Evolutionary conservation across 352 stramenopile species (phyloP).

Genomic region (Thalassiosira mediterranea): DNA sequence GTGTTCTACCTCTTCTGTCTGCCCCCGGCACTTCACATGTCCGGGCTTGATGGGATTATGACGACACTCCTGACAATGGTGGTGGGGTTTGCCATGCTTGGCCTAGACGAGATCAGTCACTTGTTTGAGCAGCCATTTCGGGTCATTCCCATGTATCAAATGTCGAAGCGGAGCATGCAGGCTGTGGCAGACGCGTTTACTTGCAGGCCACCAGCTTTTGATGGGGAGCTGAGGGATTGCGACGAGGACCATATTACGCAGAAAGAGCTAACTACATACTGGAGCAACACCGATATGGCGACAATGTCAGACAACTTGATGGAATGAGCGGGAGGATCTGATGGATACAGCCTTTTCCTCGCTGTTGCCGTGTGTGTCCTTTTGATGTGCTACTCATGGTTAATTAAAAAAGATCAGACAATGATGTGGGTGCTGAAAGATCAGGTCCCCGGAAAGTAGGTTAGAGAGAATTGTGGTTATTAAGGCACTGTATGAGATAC

Average conservation of each 20-base stretch:
- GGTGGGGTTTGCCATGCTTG: slow-evolving; percentile 56
- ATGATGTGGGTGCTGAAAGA: too few species aligned
- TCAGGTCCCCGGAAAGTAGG: too few species aligned
- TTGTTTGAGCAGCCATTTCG: slow-evolving; percentile 62
- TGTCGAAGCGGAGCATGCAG: slow-evolving; percentile 47
- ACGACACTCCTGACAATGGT: slow-evolving; percentile 32
- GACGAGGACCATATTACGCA: slow-evolving; percentile 18
- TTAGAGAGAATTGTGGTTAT: too few species aligned
- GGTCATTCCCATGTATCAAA: slow-evolving; percentile 58
- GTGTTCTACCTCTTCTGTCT: slow-evolving; percentile 59
- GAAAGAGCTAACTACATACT: slow-evolving; percentile 36
- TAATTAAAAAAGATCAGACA: too few species aligned
- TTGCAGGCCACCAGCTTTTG: slow-evolving; percentile 24
- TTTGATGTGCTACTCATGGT: too few species aligned
- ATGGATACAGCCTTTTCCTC: neutral
- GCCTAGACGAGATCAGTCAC: slow-evolving; percentile 61
- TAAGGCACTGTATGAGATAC: too few species aligned
- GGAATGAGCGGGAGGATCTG: slow-evolving; percentile 10
- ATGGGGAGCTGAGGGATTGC: slow-evolving; percentile 14
- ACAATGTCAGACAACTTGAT: slow-evolving; percentile 40
- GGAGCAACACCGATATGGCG: slow-evolving; percentile 32
- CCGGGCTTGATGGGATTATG: slow-evolving; percentile 18
- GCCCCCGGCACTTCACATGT: slow-evolving; percentile 45
- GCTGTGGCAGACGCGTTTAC: slow-evolving; percentile 50
- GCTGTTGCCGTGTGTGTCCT: neutral